Percentiles rank a stretch among this genome's conserved stretches.
These are phyloP conservation scores for Nidula niveotomentosa DNA, from an alignment of 1,284 basidiomycete species.

Conservation along the genomic window DNA sequence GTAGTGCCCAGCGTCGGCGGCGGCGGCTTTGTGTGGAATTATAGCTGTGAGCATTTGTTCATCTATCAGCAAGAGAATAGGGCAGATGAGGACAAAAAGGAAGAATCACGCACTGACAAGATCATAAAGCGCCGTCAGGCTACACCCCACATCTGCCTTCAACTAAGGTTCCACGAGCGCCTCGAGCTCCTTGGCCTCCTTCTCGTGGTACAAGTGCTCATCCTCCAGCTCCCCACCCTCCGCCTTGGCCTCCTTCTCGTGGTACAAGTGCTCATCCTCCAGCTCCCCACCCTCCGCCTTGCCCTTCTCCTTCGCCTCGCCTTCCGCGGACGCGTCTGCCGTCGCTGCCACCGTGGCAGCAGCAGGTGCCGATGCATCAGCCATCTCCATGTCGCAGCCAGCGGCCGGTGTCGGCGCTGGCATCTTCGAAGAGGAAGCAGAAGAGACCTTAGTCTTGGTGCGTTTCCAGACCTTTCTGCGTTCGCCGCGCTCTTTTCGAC, in stretches of 20 bases:
- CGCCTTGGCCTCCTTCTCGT: conserved; percentile 48
- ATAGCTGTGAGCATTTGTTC: conserved; percentile 54
- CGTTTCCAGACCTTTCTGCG: conserved; percentile 82
- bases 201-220: conserved; percentile 57
- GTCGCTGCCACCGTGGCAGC: no score
- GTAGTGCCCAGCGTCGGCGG: conserved; percentile 93
- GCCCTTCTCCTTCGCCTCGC: conserved; percentile 24
- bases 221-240: conserved; percentile 53
- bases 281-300: conserved; percentile 36
- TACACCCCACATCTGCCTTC: conserved; percentile 70
- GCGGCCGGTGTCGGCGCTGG: conserved; percentile 22
- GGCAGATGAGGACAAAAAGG: background rate
- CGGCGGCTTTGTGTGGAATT: conserved; percentile 95
- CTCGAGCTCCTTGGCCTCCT: conserved; percentile 66
- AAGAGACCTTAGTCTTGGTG: conserved; percentile 49
- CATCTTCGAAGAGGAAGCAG: conserved; percentile 19
- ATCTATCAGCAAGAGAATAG: no score
- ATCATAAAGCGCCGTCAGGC: conserved; percentile 80
- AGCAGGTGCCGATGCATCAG: conserved; percentile 28
- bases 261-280: conserved; percentile 60
- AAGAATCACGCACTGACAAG: conserved; percentile 63
- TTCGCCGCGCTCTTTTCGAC: conserved; percentile 81
- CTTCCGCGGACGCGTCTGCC: conserved; percentile 24
- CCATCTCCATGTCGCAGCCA: conserved; percentile 39
- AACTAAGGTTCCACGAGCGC: conserved; percentile 64